Base-by-base conservation (phyloP, 768 basidiomycete species). In the Boletus vinaceobasis region DNA sequence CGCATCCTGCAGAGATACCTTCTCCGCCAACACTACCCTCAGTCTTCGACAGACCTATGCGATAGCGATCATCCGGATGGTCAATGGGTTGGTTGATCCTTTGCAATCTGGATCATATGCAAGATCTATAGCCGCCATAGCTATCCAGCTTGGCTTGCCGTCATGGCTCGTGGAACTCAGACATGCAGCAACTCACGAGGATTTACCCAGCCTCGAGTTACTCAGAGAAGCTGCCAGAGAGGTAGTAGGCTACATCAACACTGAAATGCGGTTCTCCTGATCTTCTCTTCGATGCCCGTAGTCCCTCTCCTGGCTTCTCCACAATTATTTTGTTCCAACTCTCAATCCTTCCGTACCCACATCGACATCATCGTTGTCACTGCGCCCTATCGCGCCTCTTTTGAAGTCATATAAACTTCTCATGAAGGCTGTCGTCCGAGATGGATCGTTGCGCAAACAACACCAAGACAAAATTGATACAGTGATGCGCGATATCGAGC, bases 171-270 rank as follows among this genome's bases (percentile, higher is more conserved):
- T 99, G 13, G 92, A 96, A 60, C 77, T 98, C 11, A 80, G 97
- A 38, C 97, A 98, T 74, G 91, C 93, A 27, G 91, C 92, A 13
- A 99, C 97, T 1, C 97, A 98, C 64, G 96, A 98, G 65, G 92
- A 96, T 56, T 74, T 98, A 13, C 97, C 96, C 0, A 87, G 87
- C 59, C 75, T 98, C 10, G 84, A 86, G 50, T 71, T 94, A 5
- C 77, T 97, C 17, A 80, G 88, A 50, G 84, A 90, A 55, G 93
- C 86, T 0, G 82, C 86, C 32, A 76, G 78, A 52, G 87, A 95
- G 80, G 93, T 81, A 57, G 23, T 46, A 42, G 39, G 21, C 10
- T 23, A 44, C 48, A 55, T 55, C 33, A 56, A 49, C 59, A 37
- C 21, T 14, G 3, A 48, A 15, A 26, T 50, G 11, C 19, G 26